These are phyloP conservation scores for Solanum aculeatissimum DNA, from an alignment of 305 asterid genomes.

Conservation along the genomic window DNA sequence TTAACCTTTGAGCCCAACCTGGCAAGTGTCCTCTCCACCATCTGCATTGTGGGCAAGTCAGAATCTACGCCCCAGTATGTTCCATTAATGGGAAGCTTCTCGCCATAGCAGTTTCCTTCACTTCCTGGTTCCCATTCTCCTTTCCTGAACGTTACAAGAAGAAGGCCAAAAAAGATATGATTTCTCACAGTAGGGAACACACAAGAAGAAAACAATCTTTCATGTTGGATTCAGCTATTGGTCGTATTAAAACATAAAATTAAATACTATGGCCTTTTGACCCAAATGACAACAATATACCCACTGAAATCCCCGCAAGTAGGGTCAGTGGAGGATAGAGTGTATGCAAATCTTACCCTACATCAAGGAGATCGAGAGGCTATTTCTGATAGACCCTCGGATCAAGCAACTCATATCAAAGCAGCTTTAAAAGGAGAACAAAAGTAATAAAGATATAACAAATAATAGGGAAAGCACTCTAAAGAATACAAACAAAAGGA, in stretches of 20 bases:
- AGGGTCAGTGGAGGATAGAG: not conserved
- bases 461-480: not conserved
- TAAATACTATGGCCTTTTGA: not conserved
- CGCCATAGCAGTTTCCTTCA: conserved; percentile 72
- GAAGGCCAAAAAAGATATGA: not conserved
- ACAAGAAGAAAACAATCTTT: not conserved
- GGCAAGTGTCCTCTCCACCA: conserved; percentile 46
- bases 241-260: not conserved
- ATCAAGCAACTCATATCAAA: not conserved
- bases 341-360: not conserved
- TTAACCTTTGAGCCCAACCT: conserved; percentile 52
- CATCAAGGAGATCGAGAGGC: not conserved
- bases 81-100: conserved; percentile 50
- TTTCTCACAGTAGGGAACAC: not conserved
- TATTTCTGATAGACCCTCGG: not conserved
- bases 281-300: not conserved
- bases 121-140: conserved; percentile 63
- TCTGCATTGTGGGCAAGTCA: conserved; percentile 59
- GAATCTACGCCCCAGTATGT: conserved; percentile 71
- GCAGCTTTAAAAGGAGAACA: not conserved
- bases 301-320: not conserved
- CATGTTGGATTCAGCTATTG: not conserved
- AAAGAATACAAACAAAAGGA: not conserved
- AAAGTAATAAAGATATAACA: not conserved
- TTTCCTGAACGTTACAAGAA: conserved; percentile 33